Percentiles rank a stretch among this genome's conserved stretches.
phyloP scores from a whole-genome alignment of 306 rosid species.

The Prunus kanzakura region DNA sequence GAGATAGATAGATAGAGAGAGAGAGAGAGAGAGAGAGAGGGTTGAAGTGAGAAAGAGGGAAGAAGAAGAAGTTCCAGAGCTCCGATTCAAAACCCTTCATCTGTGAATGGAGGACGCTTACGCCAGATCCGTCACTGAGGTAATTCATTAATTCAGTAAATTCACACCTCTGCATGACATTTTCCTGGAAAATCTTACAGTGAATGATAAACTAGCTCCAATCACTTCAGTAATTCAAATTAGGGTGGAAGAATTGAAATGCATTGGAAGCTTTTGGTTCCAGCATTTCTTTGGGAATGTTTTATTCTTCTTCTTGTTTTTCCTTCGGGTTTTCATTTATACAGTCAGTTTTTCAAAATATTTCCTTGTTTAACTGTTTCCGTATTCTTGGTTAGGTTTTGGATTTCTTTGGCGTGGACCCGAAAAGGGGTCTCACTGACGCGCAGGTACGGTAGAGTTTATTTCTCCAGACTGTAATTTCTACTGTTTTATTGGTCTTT shows the following conservation, averaged over 20 bases:
- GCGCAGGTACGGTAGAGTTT: slow-evolving; percentile 49
- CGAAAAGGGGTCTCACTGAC: slow-evolving; percentile 70
- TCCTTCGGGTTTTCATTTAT: background rate
- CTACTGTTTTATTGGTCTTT: background rate
- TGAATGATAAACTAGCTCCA: too few species aligned
- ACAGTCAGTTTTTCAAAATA: too few species aligned
- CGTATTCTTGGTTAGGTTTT: slow-evolving; percentile 51
- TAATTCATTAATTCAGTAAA: slow-evolving; percentile 9
- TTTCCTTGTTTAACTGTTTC: background rate
- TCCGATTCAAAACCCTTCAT: slow-evolving; percentile 37
- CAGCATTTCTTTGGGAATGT: background rate
- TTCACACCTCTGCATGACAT: background rate
- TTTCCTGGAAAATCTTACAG: background rate
- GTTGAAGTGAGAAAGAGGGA: background rate
- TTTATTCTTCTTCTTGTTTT: background rate
- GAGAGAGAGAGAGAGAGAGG: background rate
- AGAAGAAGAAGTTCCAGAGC: background rate
- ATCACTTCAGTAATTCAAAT: background rate
- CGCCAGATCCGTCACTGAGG: slow-evolving; percentile 87
- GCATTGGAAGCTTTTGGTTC: background rate
- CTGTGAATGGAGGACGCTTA: slow-evolving; percentile 80
- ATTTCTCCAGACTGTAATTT: background rate
- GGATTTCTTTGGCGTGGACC: slow-evolving; percentile 84
- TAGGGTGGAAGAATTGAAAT: background rate
- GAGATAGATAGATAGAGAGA: too few species aligned